Percentiles rank a stretch among this genome's conserved stretches.
These are phyloP conservation scores for Omphalotus olearius DNA, from an alignment of 1,284 basidiomycete genomes.

Conservation along the genomic window DNA sequence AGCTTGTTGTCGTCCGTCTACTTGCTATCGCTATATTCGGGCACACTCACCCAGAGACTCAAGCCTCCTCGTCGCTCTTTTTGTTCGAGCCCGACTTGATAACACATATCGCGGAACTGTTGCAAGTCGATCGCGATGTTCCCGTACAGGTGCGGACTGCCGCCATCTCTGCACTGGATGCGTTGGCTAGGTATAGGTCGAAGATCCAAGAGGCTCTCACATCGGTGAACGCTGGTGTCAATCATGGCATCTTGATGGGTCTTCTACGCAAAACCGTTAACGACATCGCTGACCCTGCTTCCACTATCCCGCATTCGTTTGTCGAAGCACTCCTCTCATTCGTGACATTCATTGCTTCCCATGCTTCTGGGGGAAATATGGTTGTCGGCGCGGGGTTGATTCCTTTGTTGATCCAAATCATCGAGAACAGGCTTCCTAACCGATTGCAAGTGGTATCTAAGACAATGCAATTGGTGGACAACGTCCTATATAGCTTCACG, in stretches of 20 bases:
- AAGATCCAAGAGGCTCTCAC: slow-evolving; percentile 87
- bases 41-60: slow-evolving; percentile 77
- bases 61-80: slow-evolving; percentile 81
- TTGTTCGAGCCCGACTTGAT: slow-evolving; percentile 93
- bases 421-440: slow-evolving; percentile 70
- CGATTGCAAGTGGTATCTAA: slow-evolving; percentile 77
- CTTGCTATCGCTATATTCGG: slow-evolving; percentile 89
- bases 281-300: slow-evolving; percentile 64
- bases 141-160: slow-evolving; percentile 74
- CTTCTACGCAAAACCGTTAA: slow-evolving; percentile 76
- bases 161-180: slow-evolving; percentile 87
- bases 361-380: slow-evolving; percentile 85
- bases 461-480: slow-evolving; percentile 90
- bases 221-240: slow-evolving; percentile 92
- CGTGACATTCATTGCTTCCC: slow-evolving; percentile 83
- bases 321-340: slow-evolving; percentile 86
- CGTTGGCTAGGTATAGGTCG: slow-evolving; percentile 79
- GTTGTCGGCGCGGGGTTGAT: slow-evolving; percentile 96
- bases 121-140: slow-evolving; percentile 73
- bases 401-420: slow-evolving; percentile 83
- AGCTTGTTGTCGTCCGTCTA: slow-evolving; percentile 80
- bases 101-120: slow-evolving; percentile 82
- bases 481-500: slow-evolving; percentile 84
- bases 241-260: slow-evolving; percentile 92
- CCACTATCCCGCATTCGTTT: slow-evolving; percentile 72